phyloP scores from a whole-genome alignment of 169 alveolate genomes.

The Cryptosporidium muris region DNA sequence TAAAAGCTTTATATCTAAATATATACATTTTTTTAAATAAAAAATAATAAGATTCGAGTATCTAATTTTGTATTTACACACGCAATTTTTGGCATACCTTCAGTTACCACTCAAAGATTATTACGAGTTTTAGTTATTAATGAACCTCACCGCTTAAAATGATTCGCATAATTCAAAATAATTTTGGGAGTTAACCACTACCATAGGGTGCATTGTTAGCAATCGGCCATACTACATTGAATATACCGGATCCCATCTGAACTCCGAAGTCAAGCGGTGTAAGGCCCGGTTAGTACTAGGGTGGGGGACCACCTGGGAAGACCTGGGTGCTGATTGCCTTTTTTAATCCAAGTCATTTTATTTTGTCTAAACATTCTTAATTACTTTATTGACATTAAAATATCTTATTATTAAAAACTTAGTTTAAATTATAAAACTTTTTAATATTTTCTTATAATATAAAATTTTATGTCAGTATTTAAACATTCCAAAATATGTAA shows the following conservation, averaged over 20 bases:
- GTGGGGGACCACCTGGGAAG: slow-evolving; percentile 92
- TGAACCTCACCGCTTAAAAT: too few species aligned
- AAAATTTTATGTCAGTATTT: too few species aligned
- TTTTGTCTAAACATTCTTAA: not conserved
- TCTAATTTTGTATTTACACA: not conserved
- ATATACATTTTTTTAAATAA: not conserved
- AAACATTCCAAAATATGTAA: too few species aligned
- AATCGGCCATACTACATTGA: slow-evolving; percentile 87
- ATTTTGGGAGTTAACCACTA: too few species aligned
- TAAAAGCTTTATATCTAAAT: not conserved
- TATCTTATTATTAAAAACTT: not conserved
- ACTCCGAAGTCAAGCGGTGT: slow-evolving; percentile 91
- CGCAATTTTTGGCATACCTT: not conserved
- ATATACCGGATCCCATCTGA: slow-evolving; percentile 91
- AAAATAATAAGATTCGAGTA: not conserved
- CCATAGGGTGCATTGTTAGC: too few species aligned
- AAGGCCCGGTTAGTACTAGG: slow-evolving; percentile 89
- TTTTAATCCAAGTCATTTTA: not conserved
- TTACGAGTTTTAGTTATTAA: not conserved
- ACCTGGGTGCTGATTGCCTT: slow-evolving; percentile 84
- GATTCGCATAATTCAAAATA: too few species aligned
- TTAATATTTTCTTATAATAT: too few species aligned
- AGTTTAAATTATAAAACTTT: too few species aligned
- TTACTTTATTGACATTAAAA: not conserved
- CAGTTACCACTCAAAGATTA: not conserved